A percentile compares a stretch with the other conserved stretches of the same genome.
Conservation (phyloP, 2,329 filamentous ascomycete species). For the Phyllosticta citriasiana region DNA sequence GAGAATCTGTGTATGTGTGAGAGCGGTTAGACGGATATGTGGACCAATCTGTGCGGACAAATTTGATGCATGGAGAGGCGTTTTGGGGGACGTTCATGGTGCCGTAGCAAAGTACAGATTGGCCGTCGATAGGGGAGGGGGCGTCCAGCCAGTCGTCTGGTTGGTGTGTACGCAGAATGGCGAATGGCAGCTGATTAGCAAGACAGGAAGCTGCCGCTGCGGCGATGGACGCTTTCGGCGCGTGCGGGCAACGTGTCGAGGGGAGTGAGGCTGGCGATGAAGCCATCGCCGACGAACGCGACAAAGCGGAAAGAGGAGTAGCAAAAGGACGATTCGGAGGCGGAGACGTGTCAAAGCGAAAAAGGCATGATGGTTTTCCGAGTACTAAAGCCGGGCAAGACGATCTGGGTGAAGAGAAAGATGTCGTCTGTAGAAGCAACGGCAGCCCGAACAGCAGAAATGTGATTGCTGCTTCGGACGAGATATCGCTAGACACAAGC, state of each 20-base stretch:
- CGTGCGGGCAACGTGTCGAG: not conserved
- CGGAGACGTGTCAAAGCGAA: not conserved
- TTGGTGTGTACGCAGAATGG: not conserved
- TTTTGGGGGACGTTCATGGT: not conserved
- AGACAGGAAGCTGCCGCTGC: not conserved
- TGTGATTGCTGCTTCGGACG: not conserved
- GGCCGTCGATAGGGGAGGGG: not conserved
- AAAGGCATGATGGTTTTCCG: not conserved
- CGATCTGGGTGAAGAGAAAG: not conserved
- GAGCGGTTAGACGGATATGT: not conserved
- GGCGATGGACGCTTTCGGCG: not conserved
- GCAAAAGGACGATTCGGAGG: not conserved
- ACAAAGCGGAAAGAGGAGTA: not conserved
- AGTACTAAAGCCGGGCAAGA: not conserved
- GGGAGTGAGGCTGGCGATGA: not conserved
- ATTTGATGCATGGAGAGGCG: not conserved
- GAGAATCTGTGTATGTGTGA: too few relatives aligned
- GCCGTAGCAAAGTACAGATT: not conserved
- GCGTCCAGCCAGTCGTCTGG: not conserved
- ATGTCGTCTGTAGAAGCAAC: not conserved
- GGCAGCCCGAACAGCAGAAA: not conserved
- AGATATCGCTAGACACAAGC: not conserved
- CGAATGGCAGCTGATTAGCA: not conserved
- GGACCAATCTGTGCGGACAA: not conserved
- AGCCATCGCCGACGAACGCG: not conserved